phyloP scores from a whole-genome alignment of 2,329 filamentous ascomycete genomes.

The Hypoxylon sp. region DNA sequence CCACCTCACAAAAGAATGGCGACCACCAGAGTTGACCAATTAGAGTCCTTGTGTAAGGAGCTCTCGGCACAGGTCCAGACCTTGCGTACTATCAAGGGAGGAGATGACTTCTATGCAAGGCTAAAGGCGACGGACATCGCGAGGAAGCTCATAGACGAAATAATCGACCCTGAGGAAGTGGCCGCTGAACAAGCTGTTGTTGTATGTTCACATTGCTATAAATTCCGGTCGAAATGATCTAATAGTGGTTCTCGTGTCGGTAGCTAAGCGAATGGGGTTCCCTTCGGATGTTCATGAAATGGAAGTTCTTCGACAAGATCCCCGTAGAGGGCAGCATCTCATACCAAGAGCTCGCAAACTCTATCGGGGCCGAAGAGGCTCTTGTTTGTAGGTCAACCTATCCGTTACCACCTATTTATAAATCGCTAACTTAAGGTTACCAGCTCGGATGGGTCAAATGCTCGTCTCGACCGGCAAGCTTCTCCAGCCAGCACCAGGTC shows the following conservation, averaged over 20 bases:
- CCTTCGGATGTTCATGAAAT: conserved; percentile 40
- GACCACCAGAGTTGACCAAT: conserved; percentile 9
- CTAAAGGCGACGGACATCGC: conserved; percentile 24
- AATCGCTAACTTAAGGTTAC: not conserved
- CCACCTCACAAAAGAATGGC: conserved; percentile 5
- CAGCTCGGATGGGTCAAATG: conserved; percentile 40
- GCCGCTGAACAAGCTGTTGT: conserved; percentile 30
- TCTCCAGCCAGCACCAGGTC: conserved; percentile 21
- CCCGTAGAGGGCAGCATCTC: conserved; percentile 32
- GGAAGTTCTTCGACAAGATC: conserved; percentile 43
- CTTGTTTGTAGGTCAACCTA: conserved; percentile 27
- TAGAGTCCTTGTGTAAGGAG: conserved; percentile 28
- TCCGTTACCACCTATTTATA: not conserved
- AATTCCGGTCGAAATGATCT: not conserved
- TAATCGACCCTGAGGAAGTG: conserved; percentile 36
- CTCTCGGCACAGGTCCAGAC: conserved; percentile 27
- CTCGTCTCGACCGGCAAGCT: conserved; percentile 44
- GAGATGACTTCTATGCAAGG: conserved; percentile 17
- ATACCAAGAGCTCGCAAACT: conserved; percentile 28
- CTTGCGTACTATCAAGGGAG: conserved; percentile 13
- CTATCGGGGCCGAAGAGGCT: conserved; percentile 30
- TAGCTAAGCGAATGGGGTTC: conserved; percentile 36
- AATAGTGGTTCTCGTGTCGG: not conserved
- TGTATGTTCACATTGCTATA: conserved; percentile 12
- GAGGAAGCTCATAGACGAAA: conserved; percentile 27